These are phyloP conservation scores for Neobulgaria alba DNA, from an alignment of 2,329 filamentous ascomycete species.

Conservation along the genomic window DNA sequence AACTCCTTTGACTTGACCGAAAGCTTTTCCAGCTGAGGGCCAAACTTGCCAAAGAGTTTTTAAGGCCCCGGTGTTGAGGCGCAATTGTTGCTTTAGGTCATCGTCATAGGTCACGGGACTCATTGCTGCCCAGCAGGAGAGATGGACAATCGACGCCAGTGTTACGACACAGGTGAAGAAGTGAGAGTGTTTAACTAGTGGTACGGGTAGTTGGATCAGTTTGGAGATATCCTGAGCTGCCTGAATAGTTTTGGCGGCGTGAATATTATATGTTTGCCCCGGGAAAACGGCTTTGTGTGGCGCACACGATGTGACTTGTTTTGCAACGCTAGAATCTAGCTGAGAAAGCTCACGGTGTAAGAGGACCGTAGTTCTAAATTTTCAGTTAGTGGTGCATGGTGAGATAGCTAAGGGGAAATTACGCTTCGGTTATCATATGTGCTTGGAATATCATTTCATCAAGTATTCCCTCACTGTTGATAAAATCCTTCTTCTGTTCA, in stretches of 20 bases:
- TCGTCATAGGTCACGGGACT: conserved; percentile 41
- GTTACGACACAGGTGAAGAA: conserved; percentile 79
- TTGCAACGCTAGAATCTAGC: conserved; percentile 53
- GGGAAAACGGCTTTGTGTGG: conserved; percentile 34
- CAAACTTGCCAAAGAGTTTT: conserved; percentile 25
- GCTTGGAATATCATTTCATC: conserved; percentile 93
- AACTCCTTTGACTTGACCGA: conserved; percentile 66
- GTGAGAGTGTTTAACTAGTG: conserved; percentile 66
- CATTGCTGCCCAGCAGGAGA: conserved; percentile 61
- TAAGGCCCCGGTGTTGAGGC: conserved; percentile 51
- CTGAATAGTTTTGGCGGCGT: conserved; percentile 73
- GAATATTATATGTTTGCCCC: conserved; percentile 30
- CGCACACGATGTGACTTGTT: conserved; percentile 56
- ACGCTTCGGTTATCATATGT: conserved; percentile 61
- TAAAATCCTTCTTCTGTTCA: conserved; percentile 57
- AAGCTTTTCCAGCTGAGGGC: conserved; percentile 47
- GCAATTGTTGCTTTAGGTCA: conserved; percentile 64
- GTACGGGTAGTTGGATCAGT: conserved; percentile 64
- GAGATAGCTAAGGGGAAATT: conserved; percentile 5
- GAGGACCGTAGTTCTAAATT: conserved; percentile 53
- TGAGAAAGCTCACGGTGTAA: conserved; percentile 74
- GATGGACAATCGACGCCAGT: conserved; percentile 69
- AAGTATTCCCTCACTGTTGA: conserved; percentile 60
- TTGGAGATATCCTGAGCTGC: conserved; percentile 71
- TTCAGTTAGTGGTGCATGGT: background rate